Conservation (phyloP, 768 basidiomycete genomes). For the Tylopilus subfusipes region DNA sequence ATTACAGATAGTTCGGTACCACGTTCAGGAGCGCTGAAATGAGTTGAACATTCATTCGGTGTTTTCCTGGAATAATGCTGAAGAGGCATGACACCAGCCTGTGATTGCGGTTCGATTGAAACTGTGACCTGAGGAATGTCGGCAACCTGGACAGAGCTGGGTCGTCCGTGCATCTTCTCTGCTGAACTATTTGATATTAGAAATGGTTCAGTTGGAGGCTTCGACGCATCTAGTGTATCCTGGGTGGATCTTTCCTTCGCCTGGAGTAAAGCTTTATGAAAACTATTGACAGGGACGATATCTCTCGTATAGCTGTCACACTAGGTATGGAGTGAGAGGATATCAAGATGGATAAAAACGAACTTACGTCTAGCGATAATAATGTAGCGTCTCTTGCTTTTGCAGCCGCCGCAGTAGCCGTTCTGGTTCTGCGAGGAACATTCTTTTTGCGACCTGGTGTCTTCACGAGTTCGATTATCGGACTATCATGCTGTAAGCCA, state of each 20-base stretch:
- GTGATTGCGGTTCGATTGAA: conserved; percentile 4
- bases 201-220: background rate
- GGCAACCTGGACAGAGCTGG: conserved; percentile 2
- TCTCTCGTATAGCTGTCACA: conserved; percentile 37
- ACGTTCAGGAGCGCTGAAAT: conserved; percentile 24
- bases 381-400: conserved; percentile 42
- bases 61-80: background rate
- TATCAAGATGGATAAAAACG: background rate
- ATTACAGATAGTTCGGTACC: conserved; percentile 61
- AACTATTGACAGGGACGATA: conserved; percentile 42
- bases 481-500: conserved; percentile 36
- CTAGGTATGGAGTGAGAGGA: conserved; percentile 27
- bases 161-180: background rate
- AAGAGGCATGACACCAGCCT: background rate
- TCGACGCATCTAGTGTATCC: background rate
- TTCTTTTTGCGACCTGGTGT: conserved; percentile 75
- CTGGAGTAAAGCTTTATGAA: conserved; percentile 44
- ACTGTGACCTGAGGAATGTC: conserved; percentile 6
- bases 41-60: background rate
- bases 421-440: conserved; percentile 47
- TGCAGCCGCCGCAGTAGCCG: conserved; percentile 37
- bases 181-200: background rate
- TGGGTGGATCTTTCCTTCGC: conserved; percentile 26
- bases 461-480: conserved; percentile 77
- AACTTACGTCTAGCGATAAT: conserved; percentile 46